Base-by-base conservation (phyloP, 169 alveolate species). In the Eimeria tenella region DNA sequence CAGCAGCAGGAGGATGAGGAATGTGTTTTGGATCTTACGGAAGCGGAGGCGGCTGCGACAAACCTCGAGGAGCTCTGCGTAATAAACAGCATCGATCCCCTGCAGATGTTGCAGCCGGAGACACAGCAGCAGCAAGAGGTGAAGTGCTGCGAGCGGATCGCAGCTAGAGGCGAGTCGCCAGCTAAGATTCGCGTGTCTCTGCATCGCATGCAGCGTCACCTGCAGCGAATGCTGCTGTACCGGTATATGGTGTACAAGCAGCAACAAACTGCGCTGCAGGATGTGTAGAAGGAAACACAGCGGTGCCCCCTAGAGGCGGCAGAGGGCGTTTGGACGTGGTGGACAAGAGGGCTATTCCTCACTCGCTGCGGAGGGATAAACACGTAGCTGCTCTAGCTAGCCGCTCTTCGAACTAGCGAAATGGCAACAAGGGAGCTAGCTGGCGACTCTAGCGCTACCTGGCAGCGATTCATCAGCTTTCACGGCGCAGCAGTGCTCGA, bases 161-260 rank as follows among this genome's bases (percentile, higher is more conserved):
- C 60, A 4, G 65, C 86, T 6, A 52, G 21, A 13, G 86, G 50
- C 4, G 63, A 52, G 25, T 75, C 86, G 6, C 86, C 86, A 49
- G 17, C 65, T 5, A 31, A 75, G 63, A 42, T 75, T 75, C 86
- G 86, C 50, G 86, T 75, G 86, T 75, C 25, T 75, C 63, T 75
- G 23, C 86, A 75, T 65, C 86, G 86, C 86, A 75, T 75, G 86
- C 55, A 75, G 56, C 86, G 58, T 25, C 52, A 75, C 23, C 63
- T 75, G 86, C 86, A 75, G 63, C 86, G 86, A 10, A 25, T 75
- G 86, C 56, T 75, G 65, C 86, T 75, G 60, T 75, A 75, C 25
- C 86, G 86, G 9, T 75, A 75, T 15, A 75, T 75, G 86, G 21
- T 10, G 63, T 75, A 50, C 25, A 75, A 75, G 86, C 86, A 75